phyloP scores from a whole-genome alignment of 495 filamentous ascomycete species.

The Aspergillus asperescens region DNA sequence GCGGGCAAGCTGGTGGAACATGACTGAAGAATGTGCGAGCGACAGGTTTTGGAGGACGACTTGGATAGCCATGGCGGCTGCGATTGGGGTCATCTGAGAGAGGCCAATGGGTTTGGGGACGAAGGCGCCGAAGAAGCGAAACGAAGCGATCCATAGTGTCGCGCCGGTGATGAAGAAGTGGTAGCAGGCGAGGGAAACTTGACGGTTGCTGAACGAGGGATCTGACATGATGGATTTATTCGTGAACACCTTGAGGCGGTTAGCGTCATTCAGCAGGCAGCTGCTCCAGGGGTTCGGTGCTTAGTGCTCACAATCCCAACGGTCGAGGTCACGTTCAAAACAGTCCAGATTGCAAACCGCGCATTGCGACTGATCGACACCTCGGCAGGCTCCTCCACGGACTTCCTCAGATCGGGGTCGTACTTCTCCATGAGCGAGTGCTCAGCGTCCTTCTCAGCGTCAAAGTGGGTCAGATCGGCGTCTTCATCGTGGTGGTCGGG shows the following conservation, averaged over 20 bases:
- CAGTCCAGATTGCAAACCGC: constrained; percentile 16
- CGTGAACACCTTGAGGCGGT: constrained; percentile 56
- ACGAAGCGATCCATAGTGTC: constrained; percentile 60
- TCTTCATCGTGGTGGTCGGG: constrained; percentile 3
- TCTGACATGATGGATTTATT: constrained; percentile 73
- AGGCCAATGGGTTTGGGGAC: constrained; percentile 49
- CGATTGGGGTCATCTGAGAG: constrained; percentile 57
- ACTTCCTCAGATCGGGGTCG: not conserved
- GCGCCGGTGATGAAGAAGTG: constrained; percentile 68
- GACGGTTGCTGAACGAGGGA: constrained; percentile 57
- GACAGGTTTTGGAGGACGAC: constrained; percentile 72
- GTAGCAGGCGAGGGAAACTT: constrained; percentile 65
- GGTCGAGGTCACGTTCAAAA: constrained; percentile 15
- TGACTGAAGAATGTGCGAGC: constrained; percentile 64
- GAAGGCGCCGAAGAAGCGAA: constrained; percentile 58
- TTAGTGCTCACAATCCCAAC: constrained; percentile 8
- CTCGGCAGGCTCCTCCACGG: not conserved
- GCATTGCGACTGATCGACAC: not conserved
- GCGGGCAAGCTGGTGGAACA: constrained; percentile 70
- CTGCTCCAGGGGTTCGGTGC: not conserved
- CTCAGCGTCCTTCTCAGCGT: not conserved
- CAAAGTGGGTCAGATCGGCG: not conserved
- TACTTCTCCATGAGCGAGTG: not conserved
- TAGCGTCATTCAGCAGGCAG: not conserved
- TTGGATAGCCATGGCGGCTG: constrained; percentile 63